Evolutionary conservation across 768 basidiomycete genomes (phyloP).

Genomic region (Podaxis mareebaensis): DNA sequence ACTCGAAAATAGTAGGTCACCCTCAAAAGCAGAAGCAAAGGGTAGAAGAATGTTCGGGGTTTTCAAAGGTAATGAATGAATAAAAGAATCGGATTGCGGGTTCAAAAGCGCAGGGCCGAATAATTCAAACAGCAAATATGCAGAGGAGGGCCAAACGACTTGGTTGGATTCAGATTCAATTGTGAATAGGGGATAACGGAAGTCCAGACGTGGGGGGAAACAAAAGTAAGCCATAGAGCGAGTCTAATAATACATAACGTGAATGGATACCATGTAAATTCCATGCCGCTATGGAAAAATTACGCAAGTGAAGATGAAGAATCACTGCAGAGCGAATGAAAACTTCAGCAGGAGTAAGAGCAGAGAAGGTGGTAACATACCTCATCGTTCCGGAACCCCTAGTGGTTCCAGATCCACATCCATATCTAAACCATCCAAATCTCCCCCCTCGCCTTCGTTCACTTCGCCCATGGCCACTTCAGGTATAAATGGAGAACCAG

Average conservation of each 20-base stretch:
- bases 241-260: slow-evolving; percentile 3
- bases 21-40: too few relatives aligned
- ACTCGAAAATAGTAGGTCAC: too few relatives aligned
- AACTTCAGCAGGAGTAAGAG: neutral
- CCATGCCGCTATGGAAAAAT: too few relatives aligned
- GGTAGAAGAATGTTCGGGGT: too few relatives aligned
- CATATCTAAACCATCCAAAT: neutral
- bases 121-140: neutral
- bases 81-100: too few relatives aligned
- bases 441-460: neutral
- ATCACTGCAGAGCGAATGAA: neutral
- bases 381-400: neutral
- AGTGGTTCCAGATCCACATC: neutral
- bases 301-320: neutral
- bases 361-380: neutral
- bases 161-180: neutral
- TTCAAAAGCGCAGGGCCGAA: neutral
- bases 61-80: too few relatives aligned
- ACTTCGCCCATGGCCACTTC: neutral
- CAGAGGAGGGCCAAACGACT: neutral
- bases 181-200: too few relatives aligned
- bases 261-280: neutral
- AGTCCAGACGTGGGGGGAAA: neutral
- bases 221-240: neutral
- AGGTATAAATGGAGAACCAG: neutral